These are phyloP conservation scores for Coemansia sp. DNA, from an alignment of 192 early-diverging fungal species.

Conservation along the genomic window DNA sequence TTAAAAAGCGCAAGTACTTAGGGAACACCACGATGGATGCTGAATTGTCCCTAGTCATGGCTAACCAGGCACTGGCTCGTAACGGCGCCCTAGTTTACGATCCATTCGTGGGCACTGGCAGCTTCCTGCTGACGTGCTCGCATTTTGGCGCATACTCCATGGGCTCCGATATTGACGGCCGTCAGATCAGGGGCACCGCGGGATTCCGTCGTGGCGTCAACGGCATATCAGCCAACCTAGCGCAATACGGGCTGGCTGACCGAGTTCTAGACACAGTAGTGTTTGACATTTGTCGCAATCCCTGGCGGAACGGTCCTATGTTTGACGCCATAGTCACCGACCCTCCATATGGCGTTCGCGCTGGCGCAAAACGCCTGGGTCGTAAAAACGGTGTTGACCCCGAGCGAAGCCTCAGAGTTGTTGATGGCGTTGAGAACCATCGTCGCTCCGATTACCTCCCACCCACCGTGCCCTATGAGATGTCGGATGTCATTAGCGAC, in stretches of 20 bases:
- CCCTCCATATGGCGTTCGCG: constrained; percentile 95
- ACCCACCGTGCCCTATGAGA: constrained; percentile 92
- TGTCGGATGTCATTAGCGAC: constrained; percentile 85
- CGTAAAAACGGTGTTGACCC: constrained; percentile 49
- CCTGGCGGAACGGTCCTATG: constrained; percentile 63
- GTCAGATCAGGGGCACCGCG: constrained; percentile 89
- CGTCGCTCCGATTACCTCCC: constrained; percentile 73
- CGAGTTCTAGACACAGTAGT: constrained; percentile 80
- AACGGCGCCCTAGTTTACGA: constrained; percentile 81
- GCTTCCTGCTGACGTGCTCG: constrained; percentile 88
- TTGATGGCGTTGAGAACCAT: constrained; percentile 46
- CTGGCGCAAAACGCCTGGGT: constrained; percentile 91
- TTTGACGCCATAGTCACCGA: constrained; percentile 95
- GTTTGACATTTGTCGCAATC: constrained; percentile 83
- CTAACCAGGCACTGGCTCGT: constrained; percentile 84
- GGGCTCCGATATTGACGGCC: constrained; percentile 96
- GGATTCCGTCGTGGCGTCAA: constrained; percentile 34
- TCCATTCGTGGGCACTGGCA: constrained; percentile 96
- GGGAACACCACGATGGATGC: constrained; percentile 99
- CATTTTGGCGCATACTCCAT: constrained; percentile 90
- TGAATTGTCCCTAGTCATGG: constrained; percentile 94
- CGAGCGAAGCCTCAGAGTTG: constrained; percentile 20
- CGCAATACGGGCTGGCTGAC: constrained; percentile 74
- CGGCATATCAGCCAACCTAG: constrained; percentile 74
- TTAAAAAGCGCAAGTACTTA: constrained; percentile 93